Base-by-base conservation (phyloP, 2,329 filamentous ascomycete species). In the Metarhizium robertsii region DNA sequence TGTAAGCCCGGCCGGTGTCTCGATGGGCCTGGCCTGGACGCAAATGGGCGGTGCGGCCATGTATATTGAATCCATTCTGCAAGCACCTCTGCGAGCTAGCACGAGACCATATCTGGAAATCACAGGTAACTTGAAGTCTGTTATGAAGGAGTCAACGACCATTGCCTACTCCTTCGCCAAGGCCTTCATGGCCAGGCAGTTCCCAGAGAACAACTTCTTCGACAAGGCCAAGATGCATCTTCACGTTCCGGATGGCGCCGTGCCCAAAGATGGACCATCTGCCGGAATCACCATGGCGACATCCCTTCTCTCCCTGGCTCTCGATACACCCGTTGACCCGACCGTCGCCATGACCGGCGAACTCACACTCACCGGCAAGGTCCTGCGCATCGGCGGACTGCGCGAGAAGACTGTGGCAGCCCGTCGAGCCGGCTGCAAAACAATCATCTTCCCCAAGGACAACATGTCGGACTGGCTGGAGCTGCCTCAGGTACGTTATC, bases 271-370 rank as follows among this genome's bases (percentile, higher is more conserved):
- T 68, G 94, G 88, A 0, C 89, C 89, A 4, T 92, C 87, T 50
- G 94, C 94, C 20, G 94, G 94, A 68, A 94, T 99, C 66, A 99
- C 94, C 6, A 99, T 99, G 94, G 88, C 94, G n/a, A 95, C 91
- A 6, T 91, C 88, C 57, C 73, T 99, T 64, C 77, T 99, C 52
- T 92, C 88, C 53, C 77, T 99, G 59, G 92, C 90, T 8, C 75
- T 97, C 43, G 84, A 96, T 61, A 80, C 81, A 49, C 80, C 86
- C 16, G 79, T 99, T 52, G 80, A 91, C 66, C 90, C 92, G 6
- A 90, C 89, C 0, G 85, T 97, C 62, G 92, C 95, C 57, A 99
- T 99, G 94, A 99, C 94, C 1, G 94, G 94, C 60, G 94, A 99
- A 73, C 77, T 99, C 60, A 99, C 95, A 2, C 85, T 99, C 53